Base-by-base conservation (phyloP, 345 rosid species). In the Salix exigua region DNA sequence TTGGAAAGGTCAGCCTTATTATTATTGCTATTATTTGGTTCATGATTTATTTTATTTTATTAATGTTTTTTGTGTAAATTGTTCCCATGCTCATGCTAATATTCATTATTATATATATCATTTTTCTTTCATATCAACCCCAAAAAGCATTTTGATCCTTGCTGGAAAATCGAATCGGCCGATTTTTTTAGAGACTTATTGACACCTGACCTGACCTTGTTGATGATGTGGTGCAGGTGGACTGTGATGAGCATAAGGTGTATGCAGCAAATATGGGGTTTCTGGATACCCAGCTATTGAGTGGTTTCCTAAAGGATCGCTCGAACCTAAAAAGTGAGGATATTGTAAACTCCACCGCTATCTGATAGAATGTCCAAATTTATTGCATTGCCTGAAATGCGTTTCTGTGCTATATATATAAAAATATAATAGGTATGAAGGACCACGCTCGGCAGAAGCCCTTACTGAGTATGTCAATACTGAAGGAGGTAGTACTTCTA, bases 271-370 rank as follows among this genome's bases (percentile, higher is more conserved):
- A 81, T 92, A 87, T 72, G 98, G 97, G 17, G 99, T 96, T 78
- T 84, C 91, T 75, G 97, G 99, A 62, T 96, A 94, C 80, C 99
- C 99, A n/a, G 92, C 98, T 3, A 66, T 96, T 75, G 89, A 94
- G 31, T 96, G 99, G 99, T 94, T 96, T 79, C 92, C 97, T 19
- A 96, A 94, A 86, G 99, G 99, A 71, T 90, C 97, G 62, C 84
- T 91, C 79, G 98, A 96, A 71, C 92, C 98, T 73, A 91, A 92
- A 81, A 92, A 92, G 99, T 96, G 85, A 89, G 91, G 71, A 40
- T 64, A 33, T n/a, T 74, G 42, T 44, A 6, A 68, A 73, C 58
- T 66, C 17, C 16, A 18, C 4, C 9, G 21, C 48, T 40, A 37
- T 55, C 17, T 12, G 63, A 58, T n/a, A 23, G 28, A 58, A 58